These are phyloP conservation scores for Leptosphaerulina australis DNA, from an alignment of 2,329 filamentous ascomycete species.

Conservation along the genomic window DNA sequence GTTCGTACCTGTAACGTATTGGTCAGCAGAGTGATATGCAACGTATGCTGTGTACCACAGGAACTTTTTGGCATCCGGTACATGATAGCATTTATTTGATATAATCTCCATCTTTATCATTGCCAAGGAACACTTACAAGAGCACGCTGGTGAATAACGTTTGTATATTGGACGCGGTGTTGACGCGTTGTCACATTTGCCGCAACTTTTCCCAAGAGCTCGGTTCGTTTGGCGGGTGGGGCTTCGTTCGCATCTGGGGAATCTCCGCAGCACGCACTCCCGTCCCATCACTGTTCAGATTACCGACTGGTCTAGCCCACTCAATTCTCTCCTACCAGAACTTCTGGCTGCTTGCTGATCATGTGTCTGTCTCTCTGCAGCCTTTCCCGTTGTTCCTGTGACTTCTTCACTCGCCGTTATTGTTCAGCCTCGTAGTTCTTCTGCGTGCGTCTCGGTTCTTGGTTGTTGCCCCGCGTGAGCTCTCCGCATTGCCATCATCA, in stretches of 20 bases:
- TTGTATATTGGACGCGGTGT: no score
- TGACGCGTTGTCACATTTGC: background rate
- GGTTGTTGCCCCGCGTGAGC: constrained; percentile 22
- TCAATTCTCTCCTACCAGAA: constrained; percentile 9
- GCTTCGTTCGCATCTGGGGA: constrained; percentile 2
- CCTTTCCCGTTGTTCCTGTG: constrained; percentile 16
- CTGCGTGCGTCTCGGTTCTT: constrained; percentile 18
- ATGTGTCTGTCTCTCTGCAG: constrained; percentile 29
- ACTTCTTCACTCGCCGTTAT: constrained; percentile 14
- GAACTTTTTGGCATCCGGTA: no score
- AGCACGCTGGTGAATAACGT: no score
- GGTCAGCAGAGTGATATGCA: constrained; percentile 1
- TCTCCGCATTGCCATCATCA: constrained; percentile 20
- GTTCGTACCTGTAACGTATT: background rate
- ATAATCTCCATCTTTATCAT: no score
- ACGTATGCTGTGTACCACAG: background rate
- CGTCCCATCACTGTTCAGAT: background rate
- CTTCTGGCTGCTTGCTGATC: constrained; percentile 20
- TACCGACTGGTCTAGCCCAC: constrained; percentile 13
- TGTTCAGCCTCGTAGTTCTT: background rate
- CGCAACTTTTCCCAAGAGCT: constrained; percentile 5
- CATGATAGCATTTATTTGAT: background rate
- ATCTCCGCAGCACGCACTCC: constrained; percentile 7
- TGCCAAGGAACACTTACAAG: no score
- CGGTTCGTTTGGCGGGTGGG: background rate